These are phyloP conservation scores for Sphaerulina populicola DNA, from an alignment of 2,329 filamentous ascomycete species.

Conservation along the genomic window DNA sequence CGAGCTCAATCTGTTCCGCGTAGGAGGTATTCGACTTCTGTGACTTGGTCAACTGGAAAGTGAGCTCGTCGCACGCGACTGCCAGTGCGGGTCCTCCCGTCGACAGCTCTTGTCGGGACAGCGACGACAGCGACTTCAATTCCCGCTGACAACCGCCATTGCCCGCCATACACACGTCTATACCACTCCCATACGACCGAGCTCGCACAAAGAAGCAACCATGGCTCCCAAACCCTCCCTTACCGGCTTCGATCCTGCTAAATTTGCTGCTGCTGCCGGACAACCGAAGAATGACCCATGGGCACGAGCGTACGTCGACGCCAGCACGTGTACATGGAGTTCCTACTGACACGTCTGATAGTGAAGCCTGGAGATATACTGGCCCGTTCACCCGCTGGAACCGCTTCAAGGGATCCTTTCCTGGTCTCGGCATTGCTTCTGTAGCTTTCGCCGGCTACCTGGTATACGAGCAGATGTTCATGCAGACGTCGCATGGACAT, in stretches of 20 bases:
- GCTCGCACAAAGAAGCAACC: constrained; percentile 23
- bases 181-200: neutral
- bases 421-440: constrained; percentile 83
- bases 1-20: neutral
- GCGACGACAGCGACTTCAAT: neutral
- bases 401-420: constrained; percentile 78
- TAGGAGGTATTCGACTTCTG: no score
- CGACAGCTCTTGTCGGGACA: neutral
- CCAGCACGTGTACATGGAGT: no score
- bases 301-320: constrained; percentile 49
- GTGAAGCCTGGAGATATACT: constrained; percentile 90
- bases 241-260: constrained; percentile 84
- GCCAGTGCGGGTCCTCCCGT: neutral
- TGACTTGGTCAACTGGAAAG: no score
- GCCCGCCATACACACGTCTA: neutral
- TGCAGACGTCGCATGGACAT: constrained; percentile 34
- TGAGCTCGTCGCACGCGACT: no score
- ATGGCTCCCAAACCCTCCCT: constrained; percentile 58
- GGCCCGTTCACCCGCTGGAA: constrained; percentile 83
- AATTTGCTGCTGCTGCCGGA: constrained; percentile 64
- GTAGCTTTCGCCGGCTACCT: constrained; percentile 88
- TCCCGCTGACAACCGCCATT: constrained; percentile 1
- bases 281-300: constrained; percentile 54
- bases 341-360: constrained; percentile 36
- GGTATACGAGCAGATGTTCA: constrained; percentile 78